Evolutionary conservation across 139 green algal genomes (phyloP).

Genomic region (Chlamydomonas applanata): DNA sequence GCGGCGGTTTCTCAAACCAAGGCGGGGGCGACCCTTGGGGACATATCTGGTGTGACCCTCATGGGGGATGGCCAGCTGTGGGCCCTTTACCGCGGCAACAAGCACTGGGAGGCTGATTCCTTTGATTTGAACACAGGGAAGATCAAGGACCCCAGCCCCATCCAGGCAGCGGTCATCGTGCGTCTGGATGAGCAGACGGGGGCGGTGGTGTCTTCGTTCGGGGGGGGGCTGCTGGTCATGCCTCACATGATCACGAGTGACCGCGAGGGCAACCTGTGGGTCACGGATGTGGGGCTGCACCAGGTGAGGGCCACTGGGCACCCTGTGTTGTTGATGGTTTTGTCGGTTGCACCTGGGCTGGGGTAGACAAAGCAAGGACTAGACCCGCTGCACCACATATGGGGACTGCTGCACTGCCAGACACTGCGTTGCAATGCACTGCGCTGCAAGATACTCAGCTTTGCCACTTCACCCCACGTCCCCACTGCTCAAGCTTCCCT

Average conservation of each 20-base stretch:
- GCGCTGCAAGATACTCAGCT: too few relatives aligned
- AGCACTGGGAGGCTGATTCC: background rate
- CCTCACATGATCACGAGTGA: slow-evolving; percentile 81
- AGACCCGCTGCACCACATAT: too few relatives aligned
- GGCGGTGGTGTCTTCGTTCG: slow-evolving; percentile 40
- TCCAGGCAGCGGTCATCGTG: slow-evolving; percentile 48
- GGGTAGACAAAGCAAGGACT: too few relatives aligned
- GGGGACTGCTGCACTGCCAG: too few relatives aligned
- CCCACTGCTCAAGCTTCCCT: too few relatives aligned
- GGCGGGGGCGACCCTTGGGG: slow-evolving; percentile 13
- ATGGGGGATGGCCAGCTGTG: slow-evolving; percentile 57
- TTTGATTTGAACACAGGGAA: background rate
- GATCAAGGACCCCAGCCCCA: slow-evolving; percentile 8
- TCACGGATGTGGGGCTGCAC: slow-evolving; percentile 62
- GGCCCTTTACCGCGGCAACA: slow-evolving; percentile 49
- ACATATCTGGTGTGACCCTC: slow-evolving; percentile 35
- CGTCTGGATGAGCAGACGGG: slow-evolving; percentile 37
- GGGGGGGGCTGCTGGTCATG: slow-evolving; percentile 62
- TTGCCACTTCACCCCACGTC: too few relatives aligned
- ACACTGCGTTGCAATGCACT: too few relatives aligned
- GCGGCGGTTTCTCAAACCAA: background rate
- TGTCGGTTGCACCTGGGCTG: too few relatives aligned
- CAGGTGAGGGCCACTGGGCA: slow-evolving; percentile 21
- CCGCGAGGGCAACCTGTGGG: slow-evolving; percentile 68
- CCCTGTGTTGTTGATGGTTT: too few relatives aligned